Evolutionary conservation across 306 rosid species (phyloP), one percentile per base, ranked within the genome.

Genomic region (Castanea sativa): DNA sequence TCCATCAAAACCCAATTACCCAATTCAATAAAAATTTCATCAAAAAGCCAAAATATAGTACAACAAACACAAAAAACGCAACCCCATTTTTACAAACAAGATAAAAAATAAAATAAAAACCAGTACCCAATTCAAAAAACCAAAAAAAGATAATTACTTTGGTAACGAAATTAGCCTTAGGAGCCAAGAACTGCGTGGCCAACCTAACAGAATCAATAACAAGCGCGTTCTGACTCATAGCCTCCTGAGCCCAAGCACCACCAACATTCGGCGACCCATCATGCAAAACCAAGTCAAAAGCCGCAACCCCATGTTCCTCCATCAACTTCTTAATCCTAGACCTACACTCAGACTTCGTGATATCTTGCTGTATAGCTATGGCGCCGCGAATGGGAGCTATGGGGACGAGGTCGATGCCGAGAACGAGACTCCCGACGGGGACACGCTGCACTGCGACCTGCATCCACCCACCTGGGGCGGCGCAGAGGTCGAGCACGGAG

Each of bases 381-480:
- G 97, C 99, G 16, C 97, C 96, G 23, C 92, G 89, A 29, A 95
- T 72, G 0, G 97, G 97, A 0, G 90, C 88, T 19, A 95, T 95
- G 1, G 96, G 94, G 3, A 89, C 97, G 27, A 95, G 82, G 70
- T 95, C 99, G 45, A 95, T 88, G 29, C 99, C 99, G 43, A 92
- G 73, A 3, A 95, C 92, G 19, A 92, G 90, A 67, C 92, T 88
- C 59, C 85, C 83, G 3, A 92, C 94, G 5, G 99, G 99, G 19
- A 88, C 89, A 2, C 92, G 92, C 74, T 95, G 89, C 2, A 95
- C 97, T 5, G 98, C 98, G 8, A 92, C 93, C 79, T 95, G 99
- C 98, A 93, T 92, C 99, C 99, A 95, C 0, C 99, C 99, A 0
- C 99, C 99, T 5, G 98, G 99, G 38, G 99, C 99, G 72, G 99